These are phyloP conservation scores for Salvia rosmarinus DNA, from an alignment of 257 asterid species.

Conservation along the genomic window DNA sequence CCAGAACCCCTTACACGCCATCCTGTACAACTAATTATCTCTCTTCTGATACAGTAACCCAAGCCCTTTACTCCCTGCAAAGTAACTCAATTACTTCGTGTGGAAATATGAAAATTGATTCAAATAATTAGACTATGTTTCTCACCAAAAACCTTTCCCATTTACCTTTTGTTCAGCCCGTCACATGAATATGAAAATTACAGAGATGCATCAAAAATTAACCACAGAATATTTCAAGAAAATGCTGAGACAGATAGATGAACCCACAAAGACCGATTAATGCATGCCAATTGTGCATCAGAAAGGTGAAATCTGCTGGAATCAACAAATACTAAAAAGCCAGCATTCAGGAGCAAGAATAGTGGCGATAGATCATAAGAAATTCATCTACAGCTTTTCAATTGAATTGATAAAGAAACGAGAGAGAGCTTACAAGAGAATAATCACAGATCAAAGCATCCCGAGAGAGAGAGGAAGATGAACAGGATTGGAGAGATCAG, in stretches of 20 bases:
- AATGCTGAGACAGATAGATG: not conserved
- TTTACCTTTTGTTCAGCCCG: not conserved
- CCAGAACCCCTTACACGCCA: conserved; percentile 89
- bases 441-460: conserved; percentile 13
- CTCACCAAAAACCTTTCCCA: not conserved
- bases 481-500: not conserved
- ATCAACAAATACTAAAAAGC: conserved; percentile 1
- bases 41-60: conserved; percentile 4
- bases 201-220: not conserved
- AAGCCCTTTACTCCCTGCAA: conserved; percentile 32
- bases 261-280: not conserved
- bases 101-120: not conserved
- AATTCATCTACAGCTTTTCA: not conserved
- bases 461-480: not conserved
- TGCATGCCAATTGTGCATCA: conserved; percentile 18
- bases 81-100: conserved; percentile 2
- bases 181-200: conserved; percentile 5
- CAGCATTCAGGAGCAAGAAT: not conserved
- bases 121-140: not conserved
- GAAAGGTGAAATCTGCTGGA: not conserved
- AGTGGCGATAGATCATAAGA: not conserved
- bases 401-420: not conserved
- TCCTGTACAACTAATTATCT: conserved; percentile 33
- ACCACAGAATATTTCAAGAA: not conserved
- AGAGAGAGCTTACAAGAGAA: conserved; percentile 7